Conservation (phyloP, 2,329 filamentous ascomycete genomes). For the Cordyceps fumosorosea region DNA sequence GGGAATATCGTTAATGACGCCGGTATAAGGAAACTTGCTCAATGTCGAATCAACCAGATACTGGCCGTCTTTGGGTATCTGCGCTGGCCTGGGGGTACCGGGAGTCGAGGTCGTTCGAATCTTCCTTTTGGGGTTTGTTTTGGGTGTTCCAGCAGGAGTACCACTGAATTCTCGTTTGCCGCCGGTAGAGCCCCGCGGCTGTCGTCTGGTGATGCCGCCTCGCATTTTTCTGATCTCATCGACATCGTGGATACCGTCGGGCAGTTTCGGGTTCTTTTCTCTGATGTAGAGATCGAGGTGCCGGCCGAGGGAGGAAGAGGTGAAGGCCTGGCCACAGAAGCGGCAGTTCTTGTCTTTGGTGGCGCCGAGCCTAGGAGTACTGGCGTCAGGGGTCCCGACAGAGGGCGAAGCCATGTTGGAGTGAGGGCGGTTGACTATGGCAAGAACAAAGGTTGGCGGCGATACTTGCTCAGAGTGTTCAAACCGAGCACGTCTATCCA, state of each 20-base stretch:
- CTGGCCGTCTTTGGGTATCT: constrained; percentile 35
- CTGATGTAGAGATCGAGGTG: constrained; percentile 94
- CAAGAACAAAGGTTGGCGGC: background rate
- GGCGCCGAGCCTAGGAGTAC: constrained; percentile 36
- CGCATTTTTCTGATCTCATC: constrained; percentile 80
- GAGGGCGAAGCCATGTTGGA: constrained; percentile 29
- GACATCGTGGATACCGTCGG: constrained; percentile 84
- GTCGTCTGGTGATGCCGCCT: constrained; percentile 78
- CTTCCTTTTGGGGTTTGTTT: constrained; percentile 29
- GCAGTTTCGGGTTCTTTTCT: constrained; percentile 80
- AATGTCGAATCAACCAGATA: constrained; percentile 40
- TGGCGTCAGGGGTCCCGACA: constrained; percentile 29
- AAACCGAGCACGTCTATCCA: background rate
- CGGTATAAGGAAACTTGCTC: constrained; percentile 51
- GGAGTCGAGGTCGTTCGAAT: constrained; percentile 34
- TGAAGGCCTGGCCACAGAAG: constrained; percentile 85
- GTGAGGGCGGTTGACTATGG: constrained; percentile 11
- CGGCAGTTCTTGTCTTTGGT: constrained; percentile 82
- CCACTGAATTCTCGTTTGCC: constrained; percentile 49
- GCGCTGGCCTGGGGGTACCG: constrained; percentile 30
- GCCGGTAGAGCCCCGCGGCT: constrained; percentile 60
- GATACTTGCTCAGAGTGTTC: background rate
- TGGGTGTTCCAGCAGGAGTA: constrained; percentile 49
- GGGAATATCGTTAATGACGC: constrained; percentile 70
- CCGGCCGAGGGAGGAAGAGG: constrained; percentile 85